Base-by-base conservation (phyloP, 352 stramenopile genomes). In the Elongisporangium senticosum region DNA sequence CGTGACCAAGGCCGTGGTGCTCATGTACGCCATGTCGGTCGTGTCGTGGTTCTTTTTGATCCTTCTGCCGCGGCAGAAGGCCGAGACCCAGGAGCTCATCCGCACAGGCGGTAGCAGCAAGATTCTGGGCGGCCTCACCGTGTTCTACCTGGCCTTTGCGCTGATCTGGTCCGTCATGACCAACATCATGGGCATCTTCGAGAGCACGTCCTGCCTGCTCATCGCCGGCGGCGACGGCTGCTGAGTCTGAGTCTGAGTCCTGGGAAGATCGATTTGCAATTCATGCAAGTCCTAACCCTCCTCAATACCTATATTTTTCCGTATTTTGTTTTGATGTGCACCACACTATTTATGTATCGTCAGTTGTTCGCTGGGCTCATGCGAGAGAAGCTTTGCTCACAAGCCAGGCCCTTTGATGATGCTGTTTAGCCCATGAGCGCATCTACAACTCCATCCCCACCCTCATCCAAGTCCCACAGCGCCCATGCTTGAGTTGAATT, bases 121-220 rank as follows among this genome's bases (percentile, higher is more conserved):
- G 26, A 19, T 73, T 7, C 52, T 72, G 3, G 70, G 70, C 14
- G 50, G 49, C 5, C 2, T 72, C n/a, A 75, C 68, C 7, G 51
- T 76, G 20, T 23, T 40, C 37, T 70, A 72, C 51, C 22, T 81
- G 4, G 33, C 49, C 0, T 64, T 77, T 33, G 65, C 62, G 0
- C 58, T 77, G 13, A 5, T 66, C 0, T 79, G 71, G 63, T 77
- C 71, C 1, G 28, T 77, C 8, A 73, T 67, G 64, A 67, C 62
- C 40, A 75, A 75, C 51, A 62, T 72, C 43, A 65, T 78, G 60
- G 68, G 63, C 14, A 77, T 77, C 14, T 75, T 64, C 51, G 61
- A 69, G 33, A 65, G 60, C 22, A 79, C 71, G n/a, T 69, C 61
- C 43, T 80, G 72, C 37, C 40, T 77, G 19, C 50, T 65, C 3